phyloP scores from a whole-genome alignment of 345 rosid species.

The Sisymbrium altissimum region DNA sequence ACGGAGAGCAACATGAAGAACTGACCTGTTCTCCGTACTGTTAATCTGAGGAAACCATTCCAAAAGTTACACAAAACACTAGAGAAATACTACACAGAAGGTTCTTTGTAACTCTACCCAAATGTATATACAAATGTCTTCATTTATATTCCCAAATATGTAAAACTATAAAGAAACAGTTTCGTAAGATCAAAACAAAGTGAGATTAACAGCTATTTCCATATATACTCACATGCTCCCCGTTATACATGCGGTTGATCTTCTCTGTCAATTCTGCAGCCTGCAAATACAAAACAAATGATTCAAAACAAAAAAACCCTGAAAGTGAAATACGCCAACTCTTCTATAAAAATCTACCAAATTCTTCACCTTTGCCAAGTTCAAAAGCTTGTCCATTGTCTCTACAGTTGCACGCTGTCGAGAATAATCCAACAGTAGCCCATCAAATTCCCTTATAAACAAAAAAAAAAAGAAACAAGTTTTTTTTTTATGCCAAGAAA shows the following conservation, averaged over 20 bases:
- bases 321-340: too few species aligned
- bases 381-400: slow-evolving; percentile 63
- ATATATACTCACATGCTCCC: slow-evolving; percentile 67
- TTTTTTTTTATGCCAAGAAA: neutral
- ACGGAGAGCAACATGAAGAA: slow-evolving; percentile 93
- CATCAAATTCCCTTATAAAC: slow-evolving; percentile 64
- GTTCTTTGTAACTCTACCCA: neutral
- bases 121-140: neutral
- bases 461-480: neutral
- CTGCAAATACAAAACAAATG: slow-evolving; percentile 37
- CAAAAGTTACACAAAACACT: slow-evolving; percentile 1
- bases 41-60: slow-evolving; percentile 59
- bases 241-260: slow-evolving; percentile 69
- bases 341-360: neutral
- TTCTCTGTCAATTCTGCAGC: slow-evolving; percentile 70
- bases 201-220: neutral
- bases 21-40: slow-evolving; percentile 88
- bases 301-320: neutral
- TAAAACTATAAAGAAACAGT: neutral
- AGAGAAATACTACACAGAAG: neutral
- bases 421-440: slow-evolving; percentile 70
- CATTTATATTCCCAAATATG: neutral
- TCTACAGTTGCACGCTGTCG: slow-evolving; percentile 67
- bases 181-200: neutral
- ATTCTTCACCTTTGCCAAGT: slow-evolving; percentile 65